Evolutionary conservation across 2,329 filamentous ascomycete genomes (phyloP), one percentile per base, ranked within the genome.

Genomic region (Aspergillus transmontanensis): DNA sequence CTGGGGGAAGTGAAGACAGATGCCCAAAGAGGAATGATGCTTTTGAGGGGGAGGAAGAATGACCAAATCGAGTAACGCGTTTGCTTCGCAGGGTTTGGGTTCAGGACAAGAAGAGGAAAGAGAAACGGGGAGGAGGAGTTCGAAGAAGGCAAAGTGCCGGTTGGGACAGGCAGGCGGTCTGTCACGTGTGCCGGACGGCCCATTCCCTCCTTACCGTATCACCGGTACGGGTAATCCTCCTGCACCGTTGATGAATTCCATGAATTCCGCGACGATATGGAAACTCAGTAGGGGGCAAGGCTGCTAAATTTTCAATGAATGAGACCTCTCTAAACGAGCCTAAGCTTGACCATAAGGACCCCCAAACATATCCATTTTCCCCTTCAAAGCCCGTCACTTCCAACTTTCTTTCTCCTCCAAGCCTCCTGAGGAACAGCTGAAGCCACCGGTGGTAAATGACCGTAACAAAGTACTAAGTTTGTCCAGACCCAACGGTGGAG

Each of bases 41-140:
- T 76, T 76, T 71, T 70, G 71, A 70, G 68, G 73, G 72, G 72
- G 72, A 75, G 74, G 71, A 70, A 74, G 72, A 73, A 73, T 75
- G 76, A 77, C 78, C 78, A 75, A 80, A 80, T 80, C 77, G 78
- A 80, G 78, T 80, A 80, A 80, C 78, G 78, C 78, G 78, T 79
- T 79, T 77, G 71, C 74, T 74, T 75, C 73, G 71, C 75, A 78
- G 75, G 73, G 77, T 78, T 78, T 78, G 75, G 76, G 73, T 76
- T 70, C 73, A 75, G 70, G 72, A 72, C 70, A 69, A 73, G 69
- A 71, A 68, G 69, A 67, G 73, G 71, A 69, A 65, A 70, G 68
- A 58, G 48, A 62, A 67, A 67, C 63, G 69, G 70, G 70, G 68
- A 67, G 64, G 62, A 69, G 68, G 39, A 32, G 55, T 66, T 72